A percentile compares a stretch with the other conserved stretches of the same genome.
Evolutionary conservation across 345 rosid genomes (phyloP).

Genomic region (Theobroma cacao): DNA sequence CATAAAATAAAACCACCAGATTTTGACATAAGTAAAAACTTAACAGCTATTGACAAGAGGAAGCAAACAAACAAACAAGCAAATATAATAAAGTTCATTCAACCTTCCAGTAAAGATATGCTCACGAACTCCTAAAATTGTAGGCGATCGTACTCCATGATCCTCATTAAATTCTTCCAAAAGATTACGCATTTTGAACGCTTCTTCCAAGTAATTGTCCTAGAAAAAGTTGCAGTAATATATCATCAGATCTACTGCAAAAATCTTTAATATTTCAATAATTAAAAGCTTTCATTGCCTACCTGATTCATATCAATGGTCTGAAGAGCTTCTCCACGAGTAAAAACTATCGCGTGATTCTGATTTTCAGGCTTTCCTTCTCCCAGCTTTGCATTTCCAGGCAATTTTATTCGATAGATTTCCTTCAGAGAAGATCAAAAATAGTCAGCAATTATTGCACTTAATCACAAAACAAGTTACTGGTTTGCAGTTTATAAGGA

Average conservation of each 20-base stretch:
- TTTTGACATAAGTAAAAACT: neutral
- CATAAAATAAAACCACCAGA: too few species aligned
- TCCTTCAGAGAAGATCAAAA: conserved; percentile 46
- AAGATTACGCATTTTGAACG: conserved; percentile 94
- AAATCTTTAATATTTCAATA: neutral
- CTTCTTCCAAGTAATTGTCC: conserved; percentile 99
- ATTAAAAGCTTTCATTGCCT: conserved; percentile 8
- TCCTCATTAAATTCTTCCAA: conserved; percentile 94
- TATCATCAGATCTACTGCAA: neutral
- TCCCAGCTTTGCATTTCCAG: conserved; percentile 85
- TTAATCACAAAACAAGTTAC: neutral
- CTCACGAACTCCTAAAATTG: conserved; percentile 94
- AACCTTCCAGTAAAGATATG: conserved; percentile 98
- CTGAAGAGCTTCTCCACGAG: too few species aligned
- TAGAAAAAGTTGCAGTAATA: conserved; percentile 26
- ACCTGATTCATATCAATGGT: conserved; percentile 99
- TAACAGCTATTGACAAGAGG: neutral
- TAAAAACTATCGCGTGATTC: conserved; percentile 86
- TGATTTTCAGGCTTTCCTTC: conserved; percentile 99
- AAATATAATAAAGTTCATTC: conserved; percentile 6
- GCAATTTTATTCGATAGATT: conserved; percentile 90
- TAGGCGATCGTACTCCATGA: conserved; percentile 91
- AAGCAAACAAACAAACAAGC: neutral
- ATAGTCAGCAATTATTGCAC: conserved; percentile 15
- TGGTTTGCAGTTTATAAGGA: conserved; percentile 14